Evolutionary conservation across 345 rosid species (phyloP).

Genomic region (Syzygium aqueum): DNA sequence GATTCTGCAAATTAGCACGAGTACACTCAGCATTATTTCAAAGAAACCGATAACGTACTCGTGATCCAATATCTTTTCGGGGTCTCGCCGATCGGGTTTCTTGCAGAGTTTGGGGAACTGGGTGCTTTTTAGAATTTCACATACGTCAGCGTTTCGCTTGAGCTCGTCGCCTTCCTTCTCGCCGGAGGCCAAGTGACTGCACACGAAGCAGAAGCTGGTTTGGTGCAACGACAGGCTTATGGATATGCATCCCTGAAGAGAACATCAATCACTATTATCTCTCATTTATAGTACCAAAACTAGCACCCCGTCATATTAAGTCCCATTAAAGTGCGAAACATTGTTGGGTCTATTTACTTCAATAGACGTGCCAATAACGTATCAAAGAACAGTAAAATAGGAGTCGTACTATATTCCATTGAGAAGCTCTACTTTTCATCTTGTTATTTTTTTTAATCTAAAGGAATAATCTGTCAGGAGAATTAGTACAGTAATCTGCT

Average conservation of each 20-base stretch:
- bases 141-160: conserved; percentile 76
- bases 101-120: conserved; percentile 72
- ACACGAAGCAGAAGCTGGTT: conserved; percentile 91
- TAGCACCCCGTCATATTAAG: neutral
- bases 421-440: neutral
- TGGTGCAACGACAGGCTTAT: conserved; percentile 88
- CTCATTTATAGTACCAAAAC: neutral
- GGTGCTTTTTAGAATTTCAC: conserved; percentile 67
- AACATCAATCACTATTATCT: neutral
- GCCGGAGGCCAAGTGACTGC: conserved; percentile 94
- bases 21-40: neutral
- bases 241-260: conserved; percentile 75
- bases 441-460: neutral
- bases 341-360: neutral
- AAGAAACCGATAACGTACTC: conserved; percentile 37
- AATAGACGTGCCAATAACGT: neutral
- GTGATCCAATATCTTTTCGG: conserved; percentile 71
- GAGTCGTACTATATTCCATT: neutral
- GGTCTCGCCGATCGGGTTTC: conserved; percentile 38
- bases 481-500: rapidly evolving
- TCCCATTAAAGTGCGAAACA: neutral
- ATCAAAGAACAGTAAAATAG: neutral
- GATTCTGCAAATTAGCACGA: neutral
- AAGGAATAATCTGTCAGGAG: rapidly evolving
- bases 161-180: conserved; percentile 97